Conservation (phyloP, 441 rosid genomes). For the Theobroma grandiflorum region DNA sequence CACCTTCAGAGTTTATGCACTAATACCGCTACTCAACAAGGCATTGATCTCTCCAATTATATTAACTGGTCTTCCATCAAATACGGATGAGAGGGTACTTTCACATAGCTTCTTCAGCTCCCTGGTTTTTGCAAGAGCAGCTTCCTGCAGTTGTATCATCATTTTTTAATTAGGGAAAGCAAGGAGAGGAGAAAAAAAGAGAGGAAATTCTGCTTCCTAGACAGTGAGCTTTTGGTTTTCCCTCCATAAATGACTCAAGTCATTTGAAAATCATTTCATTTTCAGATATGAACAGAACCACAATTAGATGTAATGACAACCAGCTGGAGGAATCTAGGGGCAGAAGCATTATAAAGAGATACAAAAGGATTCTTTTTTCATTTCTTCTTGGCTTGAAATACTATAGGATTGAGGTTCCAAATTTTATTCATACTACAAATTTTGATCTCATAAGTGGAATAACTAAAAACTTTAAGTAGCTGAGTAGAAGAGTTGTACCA, state of each 20-base stretch:
- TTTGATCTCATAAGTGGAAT: not conserved
- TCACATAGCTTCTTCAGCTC: slow-evolving; percentile 91
- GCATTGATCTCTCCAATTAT: slow-evolving; percentile 96
- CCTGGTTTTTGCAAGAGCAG: slow-evolving; percentile 80
- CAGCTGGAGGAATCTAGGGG: not conserved
- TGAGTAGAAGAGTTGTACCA: not conserved
- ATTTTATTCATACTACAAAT: not conserved
- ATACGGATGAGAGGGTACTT: slow-evolving; percentile 81
- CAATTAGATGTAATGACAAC: not conserved
- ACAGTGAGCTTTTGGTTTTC: not conserved
- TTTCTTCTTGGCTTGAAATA: not conserved
- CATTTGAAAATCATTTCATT: not conserved
- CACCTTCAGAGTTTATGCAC: slow-evolving; percentile 37
- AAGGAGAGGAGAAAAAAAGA: not conserved
- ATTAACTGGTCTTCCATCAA: slow-evolving; percentile 96
- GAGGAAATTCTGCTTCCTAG: not conserved
- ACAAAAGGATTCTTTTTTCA: not conserved
- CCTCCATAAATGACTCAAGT: not conserved
- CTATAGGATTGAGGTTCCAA: not conserved
- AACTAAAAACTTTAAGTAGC: not conserved
- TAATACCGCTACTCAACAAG: slow-evolving; percentile 66
- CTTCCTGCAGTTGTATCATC: slow-evolving; percentile 63
- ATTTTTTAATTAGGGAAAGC: not conserved
- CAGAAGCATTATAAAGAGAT: not conserved
- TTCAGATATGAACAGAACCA: not conserved